Evolutionary conservation across 2,329 filamentous ascomycete species (phyloP).

Genomic region (Sporothrix pseudoabietina): DNA sequence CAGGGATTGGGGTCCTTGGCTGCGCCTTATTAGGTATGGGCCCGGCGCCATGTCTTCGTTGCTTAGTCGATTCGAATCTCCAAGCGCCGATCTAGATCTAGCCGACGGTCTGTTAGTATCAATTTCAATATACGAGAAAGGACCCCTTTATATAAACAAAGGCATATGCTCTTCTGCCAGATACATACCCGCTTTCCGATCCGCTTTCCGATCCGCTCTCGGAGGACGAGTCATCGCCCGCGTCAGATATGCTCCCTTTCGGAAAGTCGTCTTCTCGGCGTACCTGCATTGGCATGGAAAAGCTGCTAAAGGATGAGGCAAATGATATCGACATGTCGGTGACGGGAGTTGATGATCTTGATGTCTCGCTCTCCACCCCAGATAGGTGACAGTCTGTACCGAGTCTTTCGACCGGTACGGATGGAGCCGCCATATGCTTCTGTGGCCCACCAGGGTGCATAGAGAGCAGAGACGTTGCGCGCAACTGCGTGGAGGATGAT

Average conservation of each 20-base stretch:
- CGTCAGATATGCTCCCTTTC: slow-evolving; percentile 11
- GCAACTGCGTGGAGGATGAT: not conserved
- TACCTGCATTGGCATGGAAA: slow-evolving; percentile 29
- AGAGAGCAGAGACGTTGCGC: not conserved
- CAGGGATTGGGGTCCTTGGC: slow-evolving; percentile 24
- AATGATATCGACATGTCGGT: slow-evolving; percentile 33
- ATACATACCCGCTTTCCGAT: slow-evolving; percentile 33
- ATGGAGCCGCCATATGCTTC: not conserved
- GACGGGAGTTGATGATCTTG: slow-evolving; percentile 32
- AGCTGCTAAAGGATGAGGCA: slow-evolving; percentile 32
- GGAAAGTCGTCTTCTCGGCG: slow-evolving; percentile 25
- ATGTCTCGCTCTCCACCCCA: slow-evolving; percentile 31
- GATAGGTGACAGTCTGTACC: slow-evolving; percentile 7
- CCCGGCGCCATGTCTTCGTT: slow-evolving; percentile 19
- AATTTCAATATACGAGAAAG: not conserved
- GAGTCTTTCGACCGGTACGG: slow-evolving; percentile 7
- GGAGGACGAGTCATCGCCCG: slow-evolving; percentile 3
- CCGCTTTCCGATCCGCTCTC: not conserved
- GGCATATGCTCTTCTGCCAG: not conserved
- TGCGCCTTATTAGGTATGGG: slow-evolving; percentile 13
- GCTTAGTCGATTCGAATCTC: slow-evolving; percentile 7
- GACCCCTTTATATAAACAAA: not conserved
- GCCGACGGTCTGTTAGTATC: not conserved
- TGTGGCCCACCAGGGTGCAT: not conserved
- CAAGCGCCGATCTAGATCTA: not conserved